Base-by-base conservation (phyloP, 768 basidiomycete genomes). In the Melanogaster broomeanus region DNA sequence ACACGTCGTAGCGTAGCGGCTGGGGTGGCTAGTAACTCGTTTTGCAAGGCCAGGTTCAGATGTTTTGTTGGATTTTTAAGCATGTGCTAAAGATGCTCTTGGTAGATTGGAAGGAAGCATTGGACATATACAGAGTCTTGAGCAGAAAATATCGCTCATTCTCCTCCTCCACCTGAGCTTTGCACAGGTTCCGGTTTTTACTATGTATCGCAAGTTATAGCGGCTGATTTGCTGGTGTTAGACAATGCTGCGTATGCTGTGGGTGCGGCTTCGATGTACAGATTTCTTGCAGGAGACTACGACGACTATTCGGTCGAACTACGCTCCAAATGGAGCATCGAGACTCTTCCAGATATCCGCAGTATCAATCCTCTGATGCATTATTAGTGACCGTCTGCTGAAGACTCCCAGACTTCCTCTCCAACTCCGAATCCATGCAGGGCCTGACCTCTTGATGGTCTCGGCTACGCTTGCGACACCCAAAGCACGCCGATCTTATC, bases 231-330 rank as follows among this genome's bases (percentile, higher is more conserved):
- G 19, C 33, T 25, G 25, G 15, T 31, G 21, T 19, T 57, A 95
- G 96, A 98, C 62, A 98, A 98, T 66, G 96, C 96, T 1, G 95
- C 83, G 9, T n/a, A 98, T 98, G 96, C 90, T 98, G n/a, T 58
- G 96, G 82, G 2, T 96, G 88, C n/a, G 90, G 89, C 94, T 4
- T 86, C 90, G 0, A 87, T 95, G 79, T 72, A 86, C 59, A 82
- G 93, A 12, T 89, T 97, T 55, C 74, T 87, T 22, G 72, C 72
- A 1, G 73, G 73, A 4, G 83, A 87, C 51, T 70, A 77, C 39
- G 87, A 87, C 59, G 73, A 78, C 8, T 91, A 86, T 56, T 73
- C 77, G 21, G 74, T 88, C 13, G 78, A 78, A 19, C 70, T 87
- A 7, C 72, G 77, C 28, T 72, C 89, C 15, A 87, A 85, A 64